Percentiles rank a stretch among this genome's conserved stretches.
Conservation (phyloP, 208 protist genomes). For the Leishmania tropica region DNA sequence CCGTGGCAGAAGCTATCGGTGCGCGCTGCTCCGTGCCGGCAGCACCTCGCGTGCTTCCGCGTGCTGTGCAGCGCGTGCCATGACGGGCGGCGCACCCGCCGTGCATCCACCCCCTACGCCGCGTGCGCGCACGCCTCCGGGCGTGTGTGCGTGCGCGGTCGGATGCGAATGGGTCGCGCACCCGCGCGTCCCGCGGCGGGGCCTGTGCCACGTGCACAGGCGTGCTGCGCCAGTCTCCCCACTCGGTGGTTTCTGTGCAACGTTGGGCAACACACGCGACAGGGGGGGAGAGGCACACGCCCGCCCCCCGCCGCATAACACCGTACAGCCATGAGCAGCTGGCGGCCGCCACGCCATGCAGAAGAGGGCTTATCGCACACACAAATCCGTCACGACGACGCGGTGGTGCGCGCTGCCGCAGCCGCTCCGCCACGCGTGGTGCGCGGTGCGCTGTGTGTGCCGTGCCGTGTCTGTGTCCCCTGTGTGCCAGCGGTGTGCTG, state of each 20-base stretch:
- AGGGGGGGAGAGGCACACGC: background rate
- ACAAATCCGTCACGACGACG: constrained; percentile 23
- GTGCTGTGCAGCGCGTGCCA: constrained; percentile 11
- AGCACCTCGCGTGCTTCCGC: constrained; percentile 8
- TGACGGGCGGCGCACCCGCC: constrained; percentile 29
- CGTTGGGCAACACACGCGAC: constrained; percentile 26
- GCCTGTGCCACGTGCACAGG: constrained; percentile 19
- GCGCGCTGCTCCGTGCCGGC: constrained; percentile 9
- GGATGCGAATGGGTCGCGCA: constrained; percentile 19
- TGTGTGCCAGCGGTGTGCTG: constrained; percentile 11
- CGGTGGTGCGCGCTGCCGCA: constrained; percentile 31
- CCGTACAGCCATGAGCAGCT: constrained; percentile 33
- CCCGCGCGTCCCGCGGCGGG: constrained; percentile 19
- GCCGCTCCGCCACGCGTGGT: constrained; percentile 26
- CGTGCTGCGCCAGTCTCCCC: constrained; percentile 30
- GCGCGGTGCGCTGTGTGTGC: constrained; percentile 14
- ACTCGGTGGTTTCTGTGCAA: constrained; percentile 28
- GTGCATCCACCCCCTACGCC: constrained; percentile 22
- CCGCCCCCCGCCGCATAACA: constrained; percentile 10
- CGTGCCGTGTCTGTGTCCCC: background rate
- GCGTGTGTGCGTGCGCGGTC: background rate
- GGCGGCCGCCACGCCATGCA: constrained; percentile 32
- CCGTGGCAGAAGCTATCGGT: constrained; percentile 27
- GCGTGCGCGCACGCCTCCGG: background rate
- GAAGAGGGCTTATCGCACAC: constrained; percentile 26